Base-by-base conservation (phyloP, 2,329 filamentous ascomycete genomes). In the Dendryphion nanum region DNA sequence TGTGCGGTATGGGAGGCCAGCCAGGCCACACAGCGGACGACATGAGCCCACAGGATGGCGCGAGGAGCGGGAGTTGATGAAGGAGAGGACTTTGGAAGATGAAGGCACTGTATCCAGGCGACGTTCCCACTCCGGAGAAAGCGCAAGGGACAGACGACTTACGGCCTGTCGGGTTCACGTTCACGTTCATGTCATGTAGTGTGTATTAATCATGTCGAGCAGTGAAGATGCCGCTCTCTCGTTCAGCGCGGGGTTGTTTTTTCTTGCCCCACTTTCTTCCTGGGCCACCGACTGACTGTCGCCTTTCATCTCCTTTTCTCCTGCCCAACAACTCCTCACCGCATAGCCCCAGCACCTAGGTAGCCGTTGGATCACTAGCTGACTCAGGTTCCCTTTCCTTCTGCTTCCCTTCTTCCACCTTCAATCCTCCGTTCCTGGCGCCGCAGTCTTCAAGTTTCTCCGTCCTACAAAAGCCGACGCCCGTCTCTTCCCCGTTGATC, bases 31-130 rank as follows among this genome's bases (percentile, higher is more conserved):
- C 41, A 51, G 45, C 41, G 45, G 44, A 35, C 41, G 35, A 42
- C 32, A 33, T 7, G 18, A 14, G 19, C 40, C 42, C 50, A 47
- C 46, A 51, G 44, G 45, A 56, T 57, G 47, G 59, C 56, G 55
- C 59, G 52, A 58, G 44, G 21, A 45, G 50, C 48, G 48, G 48
- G 40, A 41, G 44, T 14, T 29, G n/a, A 29, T 26, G 24, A 19
- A 35, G 33, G n/a, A n/a, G n/a, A n/a, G n/a, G n/a, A n/a, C n/a
- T n/a, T n/a, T n/a, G n/a, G n/a, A n/a, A n/a, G n/a, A n/a, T n/a
- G n/a, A n/a, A n/a, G n/a, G n/a, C n/a, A n/a, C n/a, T n/a, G n/a
- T n/a, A n/a, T n/a, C n/a, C n/a, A n/a, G n/a, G n/a, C n/a, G n/a
- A n/a, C n/a, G n/a, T n/a, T n/a, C n/a, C n/a, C n/a, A n/a, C n/a